Base-by-base conservation (phyloP, 2,329 filamentous ascomycete genomes). In the Talaromyces marneffei region DNA sequence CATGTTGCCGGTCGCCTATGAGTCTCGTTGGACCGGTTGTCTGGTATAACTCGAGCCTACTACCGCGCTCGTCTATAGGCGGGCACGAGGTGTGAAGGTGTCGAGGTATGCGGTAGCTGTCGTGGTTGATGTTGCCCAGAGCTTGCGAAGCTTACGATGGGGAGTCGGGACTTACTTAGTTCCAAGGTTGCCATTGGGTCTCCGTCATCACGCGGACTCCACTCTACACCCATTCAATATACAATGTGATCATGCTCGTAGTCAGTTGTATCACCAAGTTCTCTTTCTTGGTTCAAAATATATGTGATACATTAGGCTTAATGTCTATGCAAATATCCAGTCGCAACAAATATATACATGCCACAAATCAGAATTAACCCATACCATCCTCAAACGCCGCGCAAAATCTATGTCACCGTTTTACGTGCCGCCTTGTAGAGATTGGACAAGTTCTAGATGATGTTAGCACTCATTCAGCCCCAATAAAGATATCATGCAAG, bases 1-100 rank as follows among this genome's bases (percentile, higher is more conserved):
- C 77, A 79, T 79, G n/a, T 55, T 57, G 35, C 4, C 46, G n/a
- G 48, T 52, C 10, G 29, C 48, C 48, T 52, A 35, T 35, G 29
- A 3, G 18, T 23, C n/a, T 23, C n/a, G 9, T 10, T 35, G 18
- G 8, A 10, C 37, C 3, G n/a, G 20, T 16, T 27, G 39, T 35
- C 29, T 29, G 18, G 2, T 8, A 33, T 37, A 18, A 12, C 4
- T 31, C 20, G n/a, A 16, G 60, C 59, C 62, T 65, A 61, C 64
- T 61, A 65, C 67, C 67, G 53, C 66, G 66, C 69, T 67, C 61
- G 57, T 42, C 57, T n/a, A 23, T n/a, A 64, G 64, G 68, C 67
- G 67, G 66, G 66, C 67, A 66, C 63, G 56, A 62, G 61, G 62
- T 42, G 63, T 62, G 25, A 48, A 44, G 37, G 52, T 42, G 42